Evolutionary conservation across 108 stramenopile species (phyloP), one percentile per base, ranked within the genome.

Genomic region (Schizochytrium sp.): DNA sequence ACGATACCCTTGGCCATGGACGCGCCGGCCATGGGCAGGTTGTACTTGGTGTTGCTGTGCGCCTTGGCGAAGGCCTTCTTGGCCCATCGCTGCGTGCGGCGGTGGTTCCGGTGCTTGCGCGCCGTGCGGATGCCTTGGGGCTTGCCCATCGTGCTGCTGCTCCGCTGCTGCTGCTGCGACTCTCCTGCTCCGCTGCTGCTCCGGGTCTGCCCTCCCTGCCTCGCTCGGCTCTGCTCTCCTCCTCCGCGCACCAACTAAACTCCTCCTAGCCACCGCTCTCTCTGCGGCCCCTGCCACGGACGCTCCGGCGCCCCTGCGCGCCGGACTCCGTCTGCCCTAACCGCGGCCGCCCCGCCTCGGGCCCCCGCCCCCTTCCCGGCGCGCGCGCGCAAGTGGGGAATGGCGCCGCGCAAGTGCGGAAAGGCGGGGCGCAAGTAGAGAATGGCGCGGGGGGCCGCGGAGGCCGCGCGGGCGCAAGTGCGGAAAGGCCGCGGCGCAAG

Each of bases 1-100:
- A 99, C 99, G 95, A 99, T 99, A 92, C 99, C 99, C 96, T 99
- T 99, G 94, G 98, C 97, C 98, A 99, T 99, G 92, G 98, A 97
- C 88, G 98, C 96, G 72, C 98, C 99, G 94, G 98, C 99, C 94
- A 99, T 96, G 89, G 99, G 98, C 76, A 83, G 48, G 94, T 99
- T 99, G 92, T 98, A 98, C 96, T 99, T 99, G 44, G 98, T 98
- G 91, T 98, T 94, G 90, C 97, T 97, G 96, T 99, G 96, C 58
- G 96, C 94, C 96, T 99, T 99, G 95, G 96, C 96, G 97, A 97
- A 99, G 89, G 95, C 93, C 89, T 93, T 83, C 93, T 97, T 96
- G 41, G 93, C 90, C 99, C 99, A 99, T 88, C 97, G 96, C 93
- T 99, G 97, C 87, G 93, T 93, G 87, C 97, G 97, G 90, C 99